These are phyloP conservation scores for Saprolegnia parasitica DNA, from an alignment of 352 stramenopile genomes.

Conservation along the genomic window DNA sequence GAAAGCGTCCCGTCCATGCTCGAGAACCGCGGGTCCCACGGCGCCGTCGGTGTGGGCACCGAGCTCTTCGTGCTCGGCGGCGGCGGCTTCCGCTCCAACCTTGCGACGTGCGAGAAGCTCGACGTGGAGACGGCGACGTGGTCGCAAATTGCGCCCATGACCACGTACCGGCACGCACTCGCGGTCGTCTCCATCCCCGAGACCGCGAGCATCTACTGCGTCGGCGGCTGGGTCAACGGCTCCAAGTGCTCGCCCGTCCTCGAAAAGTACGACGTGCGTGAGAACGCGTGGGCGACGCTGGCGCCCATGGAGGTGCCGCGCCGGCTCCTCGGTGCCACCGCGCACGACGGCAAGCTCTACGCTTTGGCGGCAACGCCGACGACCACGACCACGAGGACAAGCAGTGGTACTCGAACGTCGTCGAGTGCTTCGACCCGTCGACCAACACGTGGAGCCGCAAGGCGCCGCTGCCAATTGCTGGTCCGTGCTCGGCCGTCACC, in stretches of 20 bases:
- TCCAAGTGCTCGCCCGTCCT: slow-evolving; percentile 28
- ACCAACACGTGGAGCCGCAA: slow-evolving; percentile 23
- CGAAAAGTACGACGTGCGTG: slow-evolving; percentile 29
- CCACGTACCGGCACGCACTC: slow-evolving; percentile 25
- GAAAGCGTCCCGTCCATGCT: slow-evolving; percentile 23
- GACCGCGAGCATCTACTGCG: slow-evolving; percentile 24
- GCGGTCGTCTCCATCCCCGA: slow-evolving; percentile 24
- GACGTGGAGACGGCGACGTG: slow-evolving; percentile 1
- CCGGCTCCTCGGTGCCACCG: slow-evolving; percentile 27
- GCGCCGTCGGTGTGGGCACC: slow-evolving; percentile 17
- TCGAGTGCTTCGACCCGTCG: slow-evolving; percentile 22
- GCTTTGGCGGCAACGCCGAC: slow-evolving; percentile 31
- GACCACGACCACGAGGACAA: slow-evolving; percentile 27
- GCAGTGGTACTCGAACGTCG: slow-evolving; percentile 22
- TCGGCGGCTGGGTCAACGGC: slow-evolving; percentile 32
- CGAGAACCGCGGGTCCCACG: slow-evolving; percentile 31
- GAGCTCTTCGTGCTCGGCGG: slow-evolving; percentile 29
- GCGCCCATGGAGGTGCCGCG: slow-evolving; percentile 25
- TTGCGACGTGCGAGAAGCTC: slow-evolving; percentile 27
- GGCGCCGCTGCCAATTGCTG: slow-evolving; percentile 11
- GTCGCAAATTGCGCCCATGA: slow-evolving; percentile 27
- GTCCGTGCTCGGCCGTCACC: slow-evolving; percentile 23
- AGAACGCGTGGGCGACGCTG: slow-evolving; percentile 20
- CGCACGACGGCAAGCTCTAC: slow-evolving; percentile 24
- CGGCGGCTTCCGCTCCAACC: slow-evolving; percentile 30